Conservation (phyloP, 331 rosid genomes). For the Prunus yedoensis region DNA sequence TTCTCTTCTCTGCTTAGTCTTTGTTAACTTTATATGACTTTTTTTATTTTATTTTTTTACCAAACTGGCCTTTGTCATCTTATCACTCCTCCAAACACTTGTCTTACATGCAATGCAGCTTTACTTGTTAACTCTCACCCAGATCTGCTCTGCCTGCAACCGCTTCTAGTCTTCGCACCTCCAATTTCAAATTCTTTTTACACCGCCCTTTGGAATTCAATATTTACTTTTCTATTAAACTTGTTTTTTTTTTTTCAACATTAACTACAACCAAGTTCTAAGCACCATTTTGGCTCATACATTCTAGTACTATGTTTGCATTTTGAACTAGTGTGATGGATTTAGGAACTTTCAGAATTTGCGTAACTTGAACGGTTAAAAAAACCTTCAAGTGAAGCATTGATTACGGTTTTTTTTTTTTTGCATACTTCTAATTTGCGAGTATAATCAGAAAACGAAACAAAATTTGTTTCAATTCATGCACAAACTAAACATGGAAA, state of each 20-base stretch:
- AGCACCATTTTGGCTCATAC: too few relatives aligned
- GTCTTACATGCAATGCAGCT: slow-evolving; percentile 86
- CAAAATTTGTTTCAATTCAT: too few relatives aligned
- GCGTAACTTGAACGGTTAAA: too few relatives aligned
- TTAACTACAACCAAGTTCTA: too few relatives aligned
- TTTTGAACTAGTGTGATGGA: too few relatives aligned
- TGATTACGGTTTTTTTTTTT: too few relatives aligned
- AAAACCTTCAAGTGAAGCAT: too few relatives aligned
- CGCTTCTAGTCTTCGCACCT: background rate
- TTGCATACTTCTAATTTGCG: too few relatives aligned
- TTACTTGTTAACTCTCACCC: slow-evolving; percentile 9
- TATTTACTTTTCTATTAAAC: background rate
- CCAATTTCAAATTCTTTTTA: background rate
- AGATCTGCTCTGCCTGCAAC: slow-evolving; percentile 7
- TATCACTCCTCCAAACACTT: slow-evolving; percentile 46
- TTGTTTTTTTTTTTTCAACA: background rate
- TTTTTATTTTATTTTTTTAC: slow-evolving; percentile 9
- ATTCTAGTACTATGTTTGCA: too few relatives aligned
- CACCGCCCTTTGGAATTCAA: background rate
- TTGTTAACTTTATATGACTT: background rate
- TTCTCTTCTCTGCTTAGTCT: background rate
- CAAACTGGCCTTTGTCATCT: slow-evolving; percentile 18
- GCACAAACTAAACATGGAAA: too few relatives aligned
- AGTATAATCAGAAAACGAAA: too few relatives aligned
- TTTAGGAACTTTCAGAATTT: too few relatives aligned